Evolutionary conservation across 495 filamentous ascomycete genomes (phyloP), one percentile per base, ranked within the genome.

Genomic region (Peziza echinospora): DNA sequence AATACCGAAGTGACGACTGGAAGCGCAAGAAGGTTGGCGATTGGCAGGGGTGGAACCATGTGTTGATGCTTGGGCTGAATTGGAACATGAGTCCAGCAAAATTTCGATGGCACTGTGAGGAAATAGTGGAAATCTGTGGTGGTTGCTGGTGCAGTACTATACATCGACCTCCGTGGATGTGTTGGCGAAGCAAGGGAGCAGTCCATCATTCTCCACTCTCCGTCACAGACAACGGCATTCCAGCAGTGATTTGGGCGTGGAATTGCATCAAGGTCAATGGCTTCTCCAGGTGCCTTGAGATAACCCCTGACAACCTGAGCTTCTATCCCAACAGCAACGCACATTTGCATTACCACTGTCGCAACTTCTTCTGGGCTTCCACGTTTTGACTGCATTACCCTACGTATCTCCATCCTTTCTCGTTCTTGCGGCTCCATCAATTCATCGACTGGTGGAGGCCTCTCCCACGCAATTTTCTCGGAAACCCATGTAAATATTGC

Each of bases 401-500:
- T 69, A 48, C 80, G 71, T 10, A 82, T 73, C 57, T 99, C 85
- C 21, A 93, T 68, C 16, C 73, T 65, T 13, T 70, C 65, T 11
- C 72, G 73, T 54, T 92, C 84, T 49, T 82, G 82, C n/a, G n/a
- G n/a, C n/a, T n/a, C n/a, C 41, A 84, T 82, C 54, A 93, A 85
- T 42, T 48, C 55, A 28, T 54, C 50, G 41, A 59, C 34, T 8
- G 56, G 52, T 25, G 25, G 52, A 21, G 56, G 56, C 22, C 51
- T 56, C 58, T 99, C 89, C 87, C 89, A 99, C n/a, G 72, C 72
- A 43, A 99, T 76, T 56, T 89, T 89, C 59, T 96, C 89, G 17
- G 84, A 74, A 23, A 93, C 82, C 86, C 87, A 99, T 8, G 79
- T 93, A 57, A 93, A 99, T 44, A 96, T 93, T 1, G 89, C 84